phyloP scores from a whole-genome alignment of 2,329 filamentous ascomycete species.

The Hypoxylon sp. region DNA sequence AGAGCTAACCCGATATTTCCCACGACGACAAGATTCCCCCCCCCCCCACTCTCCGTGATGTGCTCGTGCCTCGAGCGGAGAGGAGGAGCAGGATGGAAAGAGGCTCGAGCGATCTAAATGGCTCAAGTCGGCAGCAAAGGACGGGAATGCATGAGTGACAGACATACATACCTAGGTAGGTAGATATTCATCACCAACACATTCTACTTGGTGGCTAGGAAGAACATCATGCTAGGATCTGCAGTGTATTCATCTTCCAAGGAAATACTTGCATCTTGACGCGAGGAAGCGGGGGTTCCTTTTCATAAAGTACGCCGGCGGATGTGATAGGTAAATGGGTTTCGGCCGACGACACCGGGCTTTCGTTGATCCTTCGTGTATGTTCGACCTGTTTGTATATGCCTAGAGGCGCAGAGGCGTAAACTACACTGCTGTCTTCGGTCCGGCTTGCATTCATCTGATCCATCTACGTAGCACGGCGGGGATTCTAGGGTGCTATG shows the following conservation, averaged over 20 bases:
- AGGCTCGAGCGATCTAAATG: slow-evolving; percentile 7
- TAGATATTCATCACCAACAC: slow-evolving; percentile 25
- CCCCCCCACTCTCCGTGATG: too few relatives aligned
- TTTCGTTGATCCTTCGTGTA: slow-evolving; percentile 8
- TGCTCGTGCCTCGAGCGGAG: not conserved
- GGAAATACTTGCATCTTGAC: slow-evolving; percentile 26
- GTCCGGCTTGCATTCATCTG: slow-evolving; percentile 21
- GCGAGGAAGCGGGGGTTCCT: slow-evolving; percentile 28
- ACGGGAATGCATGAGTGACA: slow-evolving; percentile 3
- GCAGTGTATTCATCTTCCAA: slow-evolving; percentile 27
- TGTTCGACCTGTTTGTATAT: not conserved
- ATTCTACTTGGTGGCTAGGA: slow-evolving; percentile 14
- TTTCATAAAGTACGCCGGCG: slow-evolving; percentile 8
- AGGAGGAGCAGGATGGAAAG: slow-evolving; percentile 1
- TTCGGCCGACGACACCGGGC: slow-evolving; percentile 26
- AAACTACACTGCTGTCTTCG: slow-evolving; percentile 14
- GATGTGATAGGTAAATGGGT: slow-evolving; percentile 15
- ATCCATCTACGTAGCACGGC: too few relatives aligned
- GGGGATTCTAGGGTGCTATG: too few relatives aligned
- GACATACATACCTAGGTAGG: slow-evolving; percentile 12
- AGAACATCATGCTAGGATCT: slow-evolving; percentile 33
- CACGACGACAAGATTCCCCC: too few relatives aligned
- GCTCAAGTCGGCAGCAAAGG: not conserved
- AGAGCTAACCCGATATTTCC: not conserved
- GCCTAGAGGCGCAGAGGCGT: slow-evolving; percentile 1